These are phyloP conservation scores for Cubamyces lactineus DNA, from an alignment of 768 basidiomycete genomes.

Conservation along the genomic window DNA sequence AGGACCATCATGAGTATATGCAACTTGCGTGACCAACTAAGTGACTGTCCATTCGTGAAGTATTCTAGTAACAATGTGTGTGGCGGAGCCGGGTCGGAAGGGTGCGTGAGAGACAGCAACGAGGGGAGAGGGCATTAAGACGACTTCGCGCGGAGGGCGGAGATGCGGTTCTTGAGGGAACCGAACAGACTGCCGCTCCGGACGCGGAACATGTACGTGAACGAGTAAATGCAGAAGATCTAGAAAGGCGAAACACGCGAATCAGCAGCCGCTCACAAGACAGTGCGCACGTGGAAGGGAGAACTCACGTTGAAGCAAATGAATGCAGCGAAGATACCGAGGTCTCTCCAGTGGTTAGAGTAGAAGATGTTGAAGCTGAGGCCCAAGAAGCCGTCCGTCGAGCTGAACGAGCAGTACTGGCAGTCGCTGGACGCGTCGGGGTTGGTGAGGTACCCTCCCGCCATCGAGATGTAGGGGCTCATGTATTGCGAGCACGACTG, in stretches of 20 bases:
- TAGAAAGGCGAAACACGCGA: constrained; percentile 27
- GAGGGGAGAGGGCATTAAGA: not conserved
- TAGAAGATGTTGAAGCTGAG: constrained; percentile 65
- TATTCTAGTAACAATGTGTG: not conserved
- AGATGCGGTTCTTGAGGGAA: constrained; percentile 13
- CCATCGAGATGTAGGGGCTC: constrained; percentile 40
- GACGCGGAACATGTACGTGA: constrained; percentile 64
- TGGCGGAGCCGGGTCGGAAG: not conserved
- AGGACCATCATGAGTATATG: no score
- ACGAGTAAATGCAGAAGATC: constrained; percentile 48
- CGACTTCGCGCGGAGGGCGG: constrained; percentile 6
- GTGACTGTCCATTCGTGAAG: no score
- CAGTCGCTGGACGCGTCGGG: constrained; percentile 43
- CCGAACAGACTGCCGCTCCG: constrained; percentile 22
- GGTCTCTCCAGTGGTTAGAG: constrained; percentile 49
- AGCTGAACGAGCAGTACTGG: constrained; percentile 57
- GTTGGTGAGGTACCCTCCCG: constrained; percentile 54
- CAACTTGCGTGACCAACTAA: no score
- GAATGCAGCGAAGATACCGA: constrained; percentile 49
- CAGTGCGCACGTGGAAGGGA: not conserved
- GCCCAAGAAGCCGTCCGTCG: constrained; percentile 61
- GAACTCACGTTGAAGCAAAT: constrained; percentile 48
- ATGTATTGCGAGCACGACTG: constrained; percentile 53
- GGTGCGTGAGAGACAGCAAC: not conserved
- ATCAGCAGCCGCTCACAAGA: not conserved